phyloP scores from a whole-genome alignment of 2,329 filamentous ascomycete species.

The Cordyceps tenuipes region DNA sequence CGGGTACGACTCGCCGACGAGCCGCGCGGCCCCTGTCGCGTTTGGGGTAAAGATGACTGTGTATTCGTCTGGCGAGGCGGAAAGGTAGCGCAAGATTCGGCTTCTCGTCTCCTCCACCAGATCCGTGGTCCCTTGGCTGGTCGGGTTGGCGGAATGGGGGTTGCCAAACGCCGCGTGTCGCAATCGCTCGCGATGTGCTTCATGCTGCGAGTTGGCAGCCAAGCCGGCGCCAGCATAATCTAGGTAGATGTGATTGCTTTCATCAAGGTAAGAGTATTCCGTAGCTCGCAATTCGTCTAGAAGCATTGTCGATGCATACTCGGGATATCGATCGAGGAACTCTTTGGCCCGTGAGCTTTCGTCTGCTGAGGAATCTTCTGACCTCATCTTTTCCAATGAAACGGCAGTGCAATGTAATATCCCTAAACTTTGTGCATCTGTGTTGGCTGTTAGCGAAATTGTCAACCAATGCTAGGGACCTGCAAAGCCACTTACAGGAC shows the following conservation, averaged over 20 bases:
- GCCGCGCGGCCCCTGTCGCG: slow-evolving; percentile 29
- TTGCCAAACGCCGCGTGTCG: slow-evolving; percentile 27
- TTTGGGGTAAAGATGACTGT: slow-evolving; percentile 33
- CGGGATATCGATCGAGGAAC: slow-evolving; percentile 22
- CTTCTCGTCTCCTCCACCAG: slow-evolving; percentile 25
- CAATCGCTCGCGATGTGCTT: slow-evolving; percentile 24
- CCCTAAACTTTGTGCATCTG: neutral
- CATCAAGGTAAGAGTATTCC: slow-evolving; percentile 30
- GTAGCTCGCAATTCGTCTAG: slow-evolving; percentile 25
- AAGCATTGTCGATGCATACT: slow-evolving; percentile 23
- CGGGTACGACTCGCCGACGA: slow-evolving; percentile 32
- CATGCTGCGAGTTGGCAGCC: slow-evolving; percentile 24
- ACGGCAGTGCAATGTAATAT: too few relatives aligned
- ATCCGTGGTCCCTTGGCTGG: slow-evolving; percentile 26
- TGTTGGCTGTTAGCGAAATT: neutral
- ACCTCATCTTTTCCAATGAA: neutral
- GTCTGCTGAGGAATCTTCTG: neutral
- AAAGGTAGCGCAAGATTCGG: slow-evolving; percentile 25
- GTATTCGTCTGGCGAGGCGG: slow-evolving; percentile 30
- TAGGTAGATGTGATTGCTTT: slow-evolving; percentile 30
- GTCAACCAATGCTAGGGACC: neutral
- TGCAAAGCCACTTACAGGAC: neutral
- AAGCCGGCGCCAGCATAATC: slow-evolving; percentile 34
- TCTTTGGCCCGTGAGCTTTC: neutral
- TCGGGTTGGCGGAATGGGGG: slow-evolving; percentile 32